Evolutionary conservation across 352 stramenopile species (phyloP), one percentile per base, ranked within the genome.

Genomic region (Peronospora farinosa): DNA sequence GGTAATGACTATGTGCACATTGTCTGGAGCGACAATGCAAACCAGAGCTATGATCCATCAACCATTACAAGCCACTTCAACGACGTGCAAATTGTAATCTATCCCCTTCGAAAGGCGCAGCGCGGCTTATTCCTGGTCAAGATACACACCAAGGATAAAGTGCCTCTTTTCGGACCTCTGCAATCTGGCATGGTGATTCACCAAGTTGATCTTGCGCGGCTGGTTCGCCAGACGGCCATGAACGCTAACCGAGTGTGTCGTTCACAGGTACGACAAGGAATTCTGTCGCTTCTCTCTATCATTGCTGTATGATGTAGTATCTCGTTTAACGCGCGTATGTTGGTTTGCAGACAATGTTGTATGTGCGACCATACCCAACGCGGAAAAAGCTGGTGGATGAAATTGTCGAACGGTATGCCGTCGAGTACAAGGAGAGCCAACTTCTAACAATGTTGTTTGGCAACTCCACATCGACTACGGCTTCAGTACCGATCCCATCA

Each of bases 41-140:
- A 65, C 5, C 74, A 84, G 44, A 76, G 71, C 33, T 94, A 94
- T 45, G 78, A 86, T 35, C 78, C 80, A 12, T 74, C 68, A n/a
- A 94, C 84, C 11, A 94, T 94, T 57, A 92, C 79, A 16, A 92
- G 81, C 23, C 83, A 94, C 49, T 94, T 94, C 50, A 94, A 94
- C 42, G 80, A 92, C 43, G 84, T 94, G 7, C 84, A 92, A 44
- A 69, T 94, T 16, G 82, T 94, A 11, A 86, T 94, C 23, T 91
- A 88, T 28, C 81, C 84, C 2, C 51, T 94, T 13, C 65, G 70
- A 1, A 70, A 74, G 5, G 63, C 67, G 9, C 80, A 91, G 31
- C 59, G 73, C 4, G 84, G 79, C 0, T 55, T 94, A 19, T 91
- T 79, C 56, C 52, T 88, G 13, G 70, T 92, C 36, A 76, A 89